Percentiles rank a stretch among this genome's conserved stretches.
phyloP scores from a whole-genome alignment of 352 stramenopile genomes.

The Pythium aphanidermatum region DNA sequence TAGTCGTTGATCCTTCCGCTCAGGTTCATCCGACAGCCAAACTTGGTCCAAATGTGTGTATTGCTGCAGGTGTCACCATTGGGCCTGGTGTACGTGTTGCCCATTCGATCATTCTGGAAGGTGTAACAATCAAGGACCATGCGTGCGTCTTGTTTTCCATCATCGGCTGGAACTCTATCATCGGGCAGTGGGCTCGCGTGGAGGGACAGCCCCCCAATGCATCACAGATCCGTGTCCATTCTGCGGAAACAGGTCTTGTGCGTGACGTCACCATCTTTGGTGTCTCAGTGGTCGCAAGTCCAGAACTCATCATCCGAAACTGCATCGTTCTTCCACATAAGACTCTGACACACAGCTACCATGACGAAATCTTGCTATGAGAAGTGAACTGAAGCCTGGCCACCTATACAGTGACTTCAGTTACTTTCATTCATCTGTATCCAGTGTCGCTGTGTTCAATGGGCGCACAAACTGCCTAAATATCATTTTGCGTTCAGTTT shows the following conservation, averaged over 20 bases:
- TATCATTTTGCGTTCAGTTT: too few relatives aligned
- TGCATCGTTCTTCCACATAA: slow-evolving; percentile 87
- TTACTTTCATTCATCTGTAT: too few relatives aligned
- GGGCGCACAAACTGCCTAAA: too few relatives aligned
- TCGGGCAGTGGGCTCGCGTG: slow-evolving; percentile 81
- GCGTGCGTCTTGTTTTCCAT: slow-evolving; percentile 83
- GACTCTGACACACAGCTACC: slow-evolving; percentile 82
- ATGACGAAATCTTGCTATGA: slow-evolving; percentile 88
- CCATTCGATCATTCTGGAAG: slow-evolving; percentile 86
- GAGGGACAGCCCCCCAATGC: slow-evolving; percentile 81
- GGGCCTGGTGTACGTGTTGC: slow-evolving; percentile 73
- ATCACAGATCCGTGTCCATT: slow-evolving; percentile 60
- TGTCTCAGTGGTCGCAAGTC: slow-evolving; percentile 81
- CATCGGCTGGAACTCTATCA: slow-evolving; percentile 87
- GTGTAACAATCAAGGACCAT: slow-evolving; percentile 85
- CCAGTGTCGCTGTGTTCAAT: too few relatives aligned
- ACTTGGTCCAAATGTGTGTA: slow-evolving; percentile 81
- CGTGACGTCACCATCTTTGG: slow-evolving; percentile 88
- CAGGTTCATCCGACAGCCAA: slow-evolving; percentile 84
- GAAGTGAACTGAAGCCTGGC: too few relatives aligned
- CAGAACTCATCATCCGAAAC: slow-evolving; percentile 87
- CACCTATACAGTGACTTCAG: too few relatives aligned
- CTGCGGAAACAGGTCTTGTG: slow-evolving; percentile 65
- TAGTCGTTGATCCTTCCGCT: slow-evolving; percentile 73
- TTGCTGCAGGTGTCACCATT: slow-evolving; percentile 80